Evolutionary conservation across 78 protist genomes (phyloP).

Genomic region (Trichosphaerium sp.): DNA sequence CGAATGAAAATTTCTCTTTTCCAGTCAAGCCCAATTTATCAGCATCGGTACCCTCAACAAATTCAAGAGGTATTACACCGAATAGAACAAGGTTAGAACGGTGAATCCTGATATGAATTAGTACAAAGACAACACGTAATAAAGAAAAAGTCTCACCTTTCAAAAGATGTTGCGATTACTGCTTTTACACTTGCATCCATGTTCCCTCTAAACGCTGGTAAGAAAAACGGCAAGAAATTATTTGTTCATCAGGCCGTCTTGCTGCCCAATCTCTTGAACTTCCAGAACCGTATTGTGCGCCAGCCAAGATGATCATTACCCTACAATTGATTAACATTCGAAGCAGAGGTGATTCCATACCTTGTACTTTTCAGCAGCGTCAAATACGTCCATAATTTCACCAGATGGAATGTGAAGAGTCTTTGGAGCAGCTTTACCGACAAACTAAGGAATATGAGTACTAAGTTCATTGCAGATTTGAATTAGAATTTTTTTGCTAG

Average conservation of each 20-base stretch:
- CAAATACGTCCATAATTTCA: slow-evolving; percentile 23
- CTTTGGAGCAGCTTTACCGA: slow-evolving; percentile 11
- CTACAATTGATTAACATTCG: too few species aligned
- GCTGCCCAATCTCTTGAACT: slow-evolving; percentile 64
- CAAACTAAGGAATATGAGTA: too few species aligned
- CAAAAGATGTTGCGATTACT: slow-evolving; percentile 46
- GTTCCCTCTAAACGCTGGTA: too few species aligned
- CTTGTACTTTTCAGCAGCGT: slow-evolving; percentile 26
- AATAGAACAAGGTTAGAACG: slow-evolving; percentile 34
- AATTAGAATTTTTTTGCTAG: too few species aligned
- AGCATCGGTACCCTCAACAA: slow-evolving; percentile 21
- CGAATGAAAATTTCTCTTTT: slow-evolving; percentile 9
- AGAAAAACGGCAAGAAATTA: too few species aligned
- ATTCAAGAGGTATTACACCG: slow-evolving; percentile 57
- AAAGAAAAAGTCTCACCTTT: too few species aligned
- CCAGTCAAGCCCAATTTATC: slow-evolving; percentile 38
- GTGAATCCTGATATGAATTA: too few species aligned
- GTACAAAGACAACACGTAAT: too few species aligned
- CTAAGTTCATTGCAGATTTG: too few species aligned
- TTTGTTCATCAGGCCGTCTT: too few species aligned
- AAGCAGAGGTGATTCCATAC: too few species aligned
- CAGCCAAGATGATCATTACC: slow-evolving; percentile 26
- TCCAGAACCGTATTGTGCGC: slow-evolving; percentile 46
- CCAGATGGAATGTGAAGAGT: slow-evolving; percentile 34
- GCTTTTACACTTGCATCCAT: slow-evolving; percentile 26